Conservation (phyloP, 345 rosid species). For the Dimocarpus longan region DNA sequence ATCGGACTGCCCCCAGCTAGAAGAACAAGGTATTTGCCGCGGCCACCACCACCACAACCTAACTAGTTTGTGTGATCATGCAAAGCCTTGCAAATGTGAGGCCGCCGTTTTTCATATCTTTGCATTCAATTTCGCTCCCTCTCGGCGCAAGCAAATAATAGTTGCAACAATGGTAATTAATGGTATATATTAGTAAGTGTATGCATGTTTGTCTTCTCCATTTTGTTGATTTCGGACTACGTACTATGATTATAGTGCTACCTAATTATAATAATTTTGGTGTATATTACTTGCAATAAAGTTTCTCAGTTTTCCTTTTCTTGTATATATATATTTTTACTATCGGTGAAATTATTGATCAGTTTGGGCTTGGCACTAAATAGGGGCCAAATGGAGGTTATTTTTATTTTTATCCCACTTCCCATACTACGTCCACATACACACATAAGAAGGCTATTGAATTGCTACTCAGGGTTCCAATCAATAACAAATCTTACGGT, state of each 20-base stretch:
- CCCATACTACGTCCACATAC: neutral
- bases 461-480: too few relatives aligned
- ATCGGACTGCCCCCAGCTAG: constrained; percentile 86
- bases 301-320: neutral
- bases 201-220: neutral
- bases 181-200: neutral
- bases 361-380: too few relatives aligned
- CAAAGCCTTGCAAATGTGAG: neutral
- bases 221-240: neutral
- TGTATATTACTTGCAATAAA: neutral
- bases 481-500: too few relatives aligned
- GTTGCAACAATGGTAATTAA: neutral
- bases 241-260: neutral
- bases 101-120: neutral
- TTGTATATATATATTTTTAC: too few relatives aligned
- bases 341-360: too few relatives aligned
- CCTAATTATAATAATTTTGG: neutral
- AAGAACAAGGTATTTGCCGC: constrained; percentile 31
- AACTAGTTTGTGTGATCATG: constrained; percentile 8
- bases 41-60: neutral
- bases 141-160: constrained; percentile 4
- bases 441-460: neutral
- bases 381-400: neutral
- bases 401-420: neutral
- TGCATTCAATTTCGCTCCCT: neutral